Evolutionary conservation across 176 grass and related monocot genomes (phyloP), one percentile per base, ranked within the genome.

Genomic region (Rhynchospora breviuscula): DNA sequence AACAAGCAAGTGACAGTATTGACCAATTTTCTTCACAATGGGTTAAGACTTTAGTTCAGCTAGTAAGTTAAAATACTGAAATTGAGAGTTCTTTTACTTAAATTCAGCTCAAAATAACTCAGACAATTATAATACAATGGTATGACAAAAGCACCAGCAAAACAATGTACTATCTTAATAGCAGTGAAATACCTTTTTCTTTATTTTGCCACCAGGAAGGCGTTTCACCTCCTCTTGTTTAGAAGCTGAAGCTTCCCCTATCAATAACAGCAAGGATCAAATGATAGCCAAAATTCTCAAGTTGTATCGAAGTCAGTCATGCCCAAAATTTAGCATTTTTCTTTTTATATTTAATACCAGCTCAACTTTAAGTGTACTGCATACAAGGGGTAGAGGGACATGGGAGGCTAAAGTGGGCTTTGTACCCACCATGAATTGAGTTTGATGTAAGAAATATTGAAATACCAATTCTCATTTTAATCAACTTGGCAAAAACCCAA

Each of bases 201-300:
- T 99, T 77, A 93, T 66, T 87, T 99, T 99, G 63, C 97, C 97
- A 84, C 97, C 97, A 64, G 93, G 93, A 84, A 99, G 88, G 72
- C 97, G 97, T 73, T 96, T 99, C 49, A 92, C 88, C 71, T 99
- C 93, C 59, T 92, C 89, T 45, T 75, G 86, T 87, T 98, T 98
- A 8, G 93, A 91, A 49, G 83, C 80, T 1, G 93, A 95, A 60
- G 93, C 82, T 88, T 82, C 81, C 69, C 97, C 97, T 96, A 79
- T 80, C 63, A 59, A 61, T 12, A 83, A 18, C 80, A 78, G 22
- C 15, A 10, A 68, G 4, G 22, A 65, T 44, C 6, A 58, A 3
- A 79, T 2, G 88, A 73, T 53, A 31, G 9, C 19, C 25, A 77
- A 49, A 77, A 31, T 29, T 22, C 23, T 77, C 23, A 77, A 33